Evolutionary conservation across 192 early-diverging fungal genomes (phyloP), one percentile per base, ranked within the genome.

Genomic region (Coemansia furcata): DNA sequence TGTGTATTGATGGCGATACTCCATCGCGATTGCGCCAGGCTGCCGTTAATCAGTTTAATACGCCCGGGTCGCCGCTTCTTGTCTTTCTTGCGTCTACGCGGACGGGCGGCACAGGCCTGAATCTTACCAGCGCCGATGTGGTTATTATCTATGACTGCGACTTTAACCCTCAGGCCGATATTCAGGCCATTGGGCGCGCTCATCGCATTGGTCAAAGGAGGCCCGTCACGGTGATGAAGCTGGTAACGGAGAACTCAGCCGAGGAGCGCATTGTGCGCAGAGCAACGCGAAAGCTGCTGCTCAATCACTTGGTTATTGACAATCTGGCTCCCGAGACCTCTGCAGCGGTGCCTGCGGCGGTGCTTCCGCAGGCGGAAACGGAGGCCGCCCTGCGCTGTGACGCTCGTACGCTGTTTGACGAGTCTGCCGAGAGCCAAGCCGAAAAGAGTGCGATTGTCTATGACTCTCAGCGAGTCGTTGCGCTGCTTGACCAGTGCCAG

Each of bases 171-270:
- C 95, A 98, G 69, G 94, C 89, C 68, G 95, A 99, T 69, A 67
- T 96, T 46, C 95, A 97, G 82, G 96, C 95, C 9, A 96, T 98
- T 90, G 94, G 92, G 2, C 89, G 96, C 19, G 96, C 96, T 11
- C 95, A 98, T 76, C 91, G 98, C 65, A 98, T 96, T 66, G 95
- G 97, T 1, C 98, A 99, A 73, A 95, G 89, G 49, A 97, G 94
- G 62, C 85, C 89, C 3, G 97, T 99, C 6, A 94, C 93, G 62
- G 95, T 99, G 1, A 96, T 96, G 78, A 88, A 95, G 49, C 88
- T 99, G 68, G 90, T 99, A 0, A 90, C 95, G 36, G 92, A 96
- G 69, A 95, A 92, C 55, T 93, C 95, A 0, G 96, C 96, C 63
- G 98, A 99, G 71, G 96, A 99, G 78, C 91, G 96, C 32, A 95